Evolutionary conservation across 108 stramenopile species (phyloP), one percentile per base, ranked within the genome.

Genomic region (Mediolabrus comicus): DNA sequence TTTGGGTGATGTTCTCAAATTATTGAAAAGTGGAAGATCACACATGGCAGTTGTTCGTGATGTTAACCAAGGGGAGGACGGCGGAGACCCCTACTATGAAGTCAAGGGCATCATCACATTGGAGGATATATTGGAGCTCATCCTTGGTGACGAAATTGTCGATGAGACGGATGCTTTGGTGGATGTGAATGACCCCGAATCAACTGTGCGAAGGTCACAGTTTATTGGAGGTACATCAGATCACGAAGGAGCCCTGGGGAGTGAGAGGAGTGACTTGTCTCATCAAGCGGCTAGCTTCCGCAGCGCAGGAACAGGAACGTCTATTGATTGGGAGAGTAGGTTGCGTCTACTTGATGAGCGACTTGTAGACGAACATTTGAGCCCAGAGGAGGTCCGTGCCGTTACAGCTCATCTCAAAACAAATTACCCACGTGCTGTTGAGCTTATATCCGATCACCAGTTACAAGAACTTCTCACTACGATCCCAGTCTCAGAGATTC

Each of bases 71-170:
- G 74, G 81, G 2, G 89, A 92, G 53, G 84, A 75, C 35, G 67
- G 60, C 0, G 55, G 67, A 53, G 98, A 99, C 73, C 97, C 97
- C 0, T 87, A 81, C 58, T 98, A 98, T 61, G 92, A 90, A 74
- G 80, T 98, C 11, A 96, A 91, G 28, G 99, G 99, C 17, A 95
- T 99, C 59, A 96, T 99, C 46, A 99, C 99, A 0, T 69, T 99
- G 27, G 99, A 99, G 81, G 98, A 97, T 79, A 95, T 94, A 31
- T 87, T 96, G 43, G 95, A 96, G 67, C 88, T 95, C 29, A 96
- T 95, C 63, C 63, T 99, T 43, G 98, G 98, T 16, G 96, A 97
- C 55, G 95, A 96, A 59, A 98, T 99, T 65, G 94, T 98, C 11
- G 99, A 99, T 64, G 99, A 99, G 74, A 97, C 95, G 8, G 99